Evolutionary conservation across 2,329 filamentous ascomycete genomes (phyloP), one percentile per base, ranked within the genome.

Genomic region (Stagonosporopsis vannaccii): DNA sequence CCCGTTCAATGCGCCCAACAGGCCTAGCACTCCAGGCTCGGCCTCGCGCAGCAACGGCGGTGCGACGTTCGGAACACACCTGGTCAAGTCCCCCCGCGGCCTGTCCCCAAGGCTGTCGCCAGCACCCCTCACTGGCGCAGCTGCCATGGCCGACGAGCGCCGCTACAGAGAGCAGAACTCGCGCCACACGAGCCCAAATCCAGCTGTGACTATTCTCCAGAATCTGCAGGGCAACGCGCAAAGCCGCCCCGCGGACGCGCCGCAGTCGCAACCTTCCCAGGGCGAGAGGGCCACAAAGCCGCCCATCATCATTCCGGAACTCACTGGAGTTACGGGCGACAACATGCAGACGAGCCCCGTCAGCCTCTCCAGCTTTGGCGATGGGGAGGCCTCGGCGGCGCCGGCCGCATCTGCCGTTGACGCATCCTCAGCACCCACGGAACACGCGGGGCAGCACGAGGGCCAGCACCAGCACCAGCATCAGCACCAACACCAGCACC

Each of bases 301-400:
- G 25, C 77, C 78, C 43, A 78, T 84, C 55, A 78, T 79, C 26
- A 80, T 84, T 9, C 78, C 81, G 20, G 80, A 83, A 30, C 66
- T 72, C 37, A 61, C 54, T 35, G 67, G 64, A 26, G 68, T 75
- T 49, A 74, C 73, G 15, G 70, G 78, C 49, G 78, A 81, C 36
- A 75, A 72, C 57, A 76, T 81, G 59, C 82, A 86, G 65, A 79
- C 80, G 30, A 84, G 81, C 64, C 79, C 83, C 6, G 78, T 80
- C 37, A 85, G 82, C 67, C 71, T 83, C 49, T 81, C 80, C 9
- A 84, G 82, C 61, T 83, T 84, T 65, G 82, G 79, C 39, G 81
- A 83, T 23, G 69, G 78, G 15, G 84, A 86, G 40, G 80, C 78
- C 50, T 74, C 77, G 15, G 74, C 77, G 28, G 77, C 74, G 47